phyloP scores from a whole-genome alignment of 495 filamentous ascomycete genomes.

The Neurospora intermedia region DNA sequence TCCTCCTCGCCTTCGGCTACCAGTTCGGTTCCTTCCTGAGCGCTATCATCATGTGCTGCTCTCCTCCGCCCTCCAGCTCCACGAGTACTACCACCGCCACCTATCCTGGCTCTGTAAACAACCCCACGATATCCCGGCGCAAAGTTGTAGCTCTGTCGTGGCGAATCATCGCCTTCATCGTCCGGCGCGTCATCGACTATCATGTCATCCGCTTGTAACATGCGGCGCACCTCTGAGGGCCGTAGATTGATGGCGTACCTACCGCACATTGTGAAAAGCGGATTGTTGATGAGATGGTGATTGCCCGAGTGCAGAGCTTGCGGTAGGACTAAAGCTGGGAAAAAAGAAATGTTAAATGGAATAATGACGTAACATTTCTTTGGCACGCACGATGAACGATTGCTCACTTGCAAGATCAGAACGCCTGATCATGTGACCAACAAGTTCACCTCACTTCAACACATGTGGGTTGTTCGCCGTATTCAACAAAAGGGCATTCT shows the following conservation, averaged over 20 bases:
- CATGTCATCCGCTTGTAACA: constrained; percentile 65
- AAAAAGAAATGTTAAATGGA: not conserved
- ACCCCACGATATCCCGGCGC: constrained; percentile 78
- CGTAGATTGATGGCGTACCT: constrained; percentile 71
- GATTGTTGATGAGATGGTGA: not conserved
- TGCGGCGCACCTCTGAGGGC: constrained; percentile 54
- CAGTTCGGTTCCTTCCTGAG: constrained; percentile 5
- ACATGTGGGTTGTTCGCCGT: not conserved
- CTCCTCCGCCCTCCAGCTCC: constrained; percentile 1
- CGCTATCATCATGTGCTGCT: not conserved
- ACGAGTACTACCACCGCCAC: constrained; percentile 16
- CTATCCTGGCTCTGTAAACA: constrained; percentile 71
- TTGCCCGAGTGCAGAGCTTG: not conserved
- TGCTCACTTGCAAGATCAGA: not conserved
- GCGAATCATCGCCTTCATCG: constrained; percentile 44
- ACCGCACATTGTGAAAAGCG: constrained; percentile 58
- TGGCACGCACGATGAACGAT: not conserved
- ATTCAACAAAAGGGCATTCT: not conserved
- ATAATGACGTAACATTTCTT: not conserved
- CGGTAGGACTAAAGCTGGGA: not conserved
- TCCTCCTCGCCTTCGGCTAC: constrained; percentile 9
- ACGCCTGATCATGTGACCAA: constrained; percentile 17
- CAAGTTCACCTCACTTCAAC: not conserved
- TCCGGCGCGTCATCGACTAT: constrained; percentile 65
- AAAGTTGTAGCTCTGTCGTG: constrained; percentile 83